Conservation (phyloP, 2,329 filamentous ascomycete genomes). For the Colletotrichum horii region DNA sequence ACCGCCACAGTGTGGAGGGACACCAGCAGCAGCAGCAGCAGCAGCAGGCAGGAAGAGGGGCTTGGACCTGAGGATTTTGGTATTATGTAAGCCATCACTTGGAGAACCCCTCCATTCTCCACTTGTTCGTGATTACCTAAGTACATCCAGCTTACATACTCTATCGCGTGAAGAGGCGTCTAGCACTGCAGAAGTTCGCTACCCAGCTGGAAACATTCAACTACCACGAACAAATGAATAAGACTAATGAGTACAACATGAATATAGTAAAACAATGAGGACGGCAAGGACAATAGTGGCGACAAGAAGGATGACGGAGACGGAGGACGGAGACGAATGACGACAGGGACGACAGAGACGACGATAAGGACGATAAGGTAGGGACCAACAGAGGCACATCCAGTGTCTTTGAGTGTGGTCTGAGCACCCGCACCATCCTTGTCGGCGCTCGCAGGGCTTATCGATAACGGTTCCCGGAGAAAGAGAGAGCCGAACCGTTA, state of each 20-base stretch:
- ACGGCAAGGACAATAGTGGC: not conserved
- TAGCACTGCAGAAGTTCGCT: not conserved
- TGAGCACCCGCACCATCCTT: not conserved
- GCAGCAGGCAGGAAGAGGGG: not conserved
- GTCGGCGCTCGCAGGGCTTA: not conserved
- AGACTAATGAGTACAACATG: too few species aligned
- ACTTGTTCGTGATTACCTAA: not conserved
- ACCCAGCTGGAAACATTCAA: not conserved
- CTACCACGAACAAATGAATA: not conserved
- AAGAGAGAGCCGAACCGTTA: slow-evolving; percentile 4
- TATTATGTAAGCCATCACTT: not conserved
- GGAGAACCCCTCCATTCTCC: not conserved
- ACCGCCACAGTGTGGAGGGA: slow-evolving; percentile 4
- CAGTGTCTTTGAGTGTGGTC: not conserved
- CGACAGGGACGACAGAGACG: too few species aligned
- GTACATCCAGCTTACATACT: not conserved
- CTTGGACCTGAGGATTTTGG: not conserved
- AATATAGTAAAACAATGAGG: too few species aligned
- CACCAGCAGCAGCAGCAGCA: not conserved
- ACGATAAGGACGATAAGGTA: not conserved
- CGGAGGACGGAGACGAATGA: too few species aligned
- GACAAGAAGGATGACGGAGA: not conserved
- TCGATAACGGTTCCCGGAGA: slow-evolving; percentile 22
- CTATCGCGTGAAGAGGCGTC: not conserved
- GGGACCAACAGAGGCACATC: not conserved